Percentiles rank a stretch among this genome's conserved stretches.
These are phyloP conservation scores for Conticribra weissflogii DNA, from an alignment of 108 stramenopile genomes.

Conservation along the genomic window DNA sequence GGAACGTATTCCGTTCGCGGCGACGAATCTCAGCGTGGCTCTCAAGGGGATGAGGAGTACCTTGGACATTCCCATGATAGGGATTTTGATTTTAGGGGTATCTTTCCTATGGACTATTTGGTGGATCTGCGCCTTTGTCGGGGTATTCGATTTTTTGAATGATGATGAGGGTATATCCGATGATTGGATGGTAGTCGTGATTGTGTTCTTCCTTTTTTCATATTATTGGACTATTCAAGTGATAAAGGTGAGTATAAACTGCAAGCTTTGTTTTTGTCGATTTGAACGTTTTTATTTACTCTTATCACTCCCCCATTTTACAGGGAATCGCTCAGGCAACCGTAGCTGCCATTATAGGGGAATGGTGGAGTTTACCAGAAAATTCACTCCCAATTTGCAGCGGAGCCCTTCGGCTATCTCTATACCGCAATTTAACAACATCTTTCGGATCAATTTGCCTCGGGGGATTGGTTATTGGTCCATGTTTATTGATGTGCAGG, in stretches of 20 bases:
- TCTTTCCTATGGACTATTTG: slow-evolving; percentile 61
- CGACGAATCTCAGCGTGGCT: slow-evolving; percentile 57
- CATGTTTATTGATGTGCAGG: slow-evolving; percentile 42
- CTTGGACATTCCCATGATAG: slow-evolving; percentile 53
- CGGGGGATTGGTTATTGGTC: slow-evolving; percentile 63
- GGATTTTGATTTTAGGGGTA: slow-evolving; percentile 42
- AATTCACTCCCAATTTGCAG: slow-evolving; percentile 52
- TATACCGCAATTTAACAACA: slow-evolving; percentile 52
- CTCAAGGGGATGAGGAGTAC: slow-evolving; percentile 49
- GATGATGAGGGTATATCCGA: slow-evolving; percentile 46
- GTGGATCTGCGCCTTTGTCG: slow-evolving; percentile 77
- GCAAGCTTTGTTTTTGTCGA: too few relatives aligned
- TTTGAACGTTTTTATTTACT: too few relatives aligned
- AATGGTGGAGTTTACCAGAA: slow-evolving; percentile 78
- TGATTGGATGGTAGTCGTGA: slow-evolving; percentile 38
- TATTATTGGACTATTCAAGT: slow-evolving; percentile 74
- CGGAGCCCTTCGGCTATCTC: slow-evolving; percentile 43
- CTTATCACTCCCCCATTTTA: too few relatives aligned
- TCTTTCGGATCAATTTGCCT: slow-evolving; percentile 85
- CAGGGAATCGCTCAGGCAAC: slow-evolving; percentile 60
- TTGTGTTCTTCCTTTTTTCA: slow-evolving; percentile 57
- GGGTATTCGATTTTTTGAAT: slow-evolving; percentile 57
- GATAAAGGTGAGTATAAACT: slow-evolving; percentile 63
- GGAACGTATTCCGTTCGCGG: slow-evolving; percentile 53
- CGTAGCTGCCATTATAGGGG: slow-evolving; percentile 78